Evolutionary conservation across 31 red algal species (phyloP), one percentile per base, ranked within the genome.

Genomic region (Asparagopsis taxiformis): DNA sequence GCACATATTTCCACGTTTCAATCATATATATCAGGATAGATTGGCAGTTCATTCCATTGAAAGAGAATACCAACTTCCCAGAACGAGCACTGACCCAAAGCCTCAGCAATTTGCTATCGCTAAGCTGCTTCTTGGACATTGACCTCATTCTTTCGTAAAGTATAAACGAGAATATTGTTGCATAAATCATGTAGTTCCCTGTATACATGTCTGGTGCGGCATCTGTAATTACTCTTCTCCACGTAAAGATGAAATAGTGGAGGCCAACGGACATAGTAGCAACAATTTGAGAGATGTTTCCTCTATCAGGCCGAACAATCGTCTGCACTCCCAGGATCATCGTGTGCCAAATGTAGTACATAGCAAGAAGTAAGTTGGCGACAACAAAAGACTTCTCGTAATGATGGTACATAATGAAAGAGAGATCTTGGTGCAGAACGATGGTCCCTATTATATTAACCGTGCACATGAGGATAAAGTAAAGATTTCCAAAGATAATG

Each of bases 301-400:
- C 26, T 16, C 51, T 55, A 17, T 90, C 77, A 33, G 54, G 59
- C 33, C 46, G 38, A 23, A 69, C 33, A 2, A 68, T 29, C 13
- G 86, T 53, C 60, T 90, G 86, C 52, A 90, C 23, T 19, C 67
- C 67, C 34, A 90, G 60, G 72, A 90, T 79, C n/a, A 56, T 70
- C 1, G 61, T 37, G 46, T 90, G 86, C 86, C 86, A 90, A 25
- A 51, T 52, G 39, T 74, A 90, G 30, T 79, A 79, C 2, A 54
- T 37, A 19, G 75, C 64, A 53, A 90, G 86, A 24, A 76, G 23
- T 35, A 86, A 49, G 60, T 86, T 86, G 3, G 22, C 65, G 48
- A 68, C n/a, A 5, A 80, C 56, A 28, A 81, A 75, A 5, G 60
- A 44, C 11, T 38, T 51, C 59, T 90, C 74, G 31, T 70, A 65